These are phyloP conservation scores for Tetrahymena borealis DNA, from an alignment of 73 alveolate species.

Conservation along the genomic window DNA sequence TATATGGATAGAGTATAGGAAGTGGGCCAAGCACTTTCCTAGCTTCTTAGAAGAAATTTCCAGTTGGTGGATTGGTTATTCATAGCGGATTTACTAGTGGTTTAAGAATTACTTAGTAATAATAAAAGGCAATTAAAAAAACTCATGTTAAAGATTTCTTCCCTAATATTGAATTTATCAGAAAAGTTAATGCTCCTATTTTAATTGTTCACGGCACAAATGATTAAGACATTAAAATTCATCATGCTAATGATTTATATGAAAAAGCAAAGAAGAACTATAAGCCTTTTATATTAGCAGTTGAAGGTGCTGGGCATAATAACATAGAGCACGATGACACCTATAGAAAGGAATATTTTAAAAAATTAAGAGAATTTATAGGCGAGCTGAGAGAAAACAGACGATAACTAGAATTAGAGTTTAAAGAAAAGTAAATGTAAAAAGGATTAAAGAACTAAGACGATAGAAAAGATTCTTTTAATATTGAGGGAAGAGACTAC, in stretches of 20 bases:
- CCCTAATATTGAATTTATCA: conserved; percentile 33
- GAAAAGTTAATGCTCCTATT: conserved; percentile 30
- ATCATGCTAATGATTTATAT: conserved; percentile 4
- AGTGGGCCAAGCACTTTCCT: conserved; percentile 40
- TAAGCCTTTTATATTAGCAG: conserved; percentile 2
- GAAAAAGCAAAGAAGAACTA: background rate
- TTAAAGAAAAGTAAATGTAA: background rate
- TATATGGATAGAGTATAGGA: conserved; percentile 38
- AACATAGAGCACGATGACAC: conserved; percentile 36
- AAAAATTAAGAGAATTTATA: background rate
- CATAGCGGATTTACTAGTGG: conserved; percentile 45
- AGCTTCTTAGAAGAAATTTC: conserved; percentile 12
- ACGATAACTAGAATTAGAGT: background rate
- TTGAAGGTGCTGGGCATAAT: conserved; percentile 44
- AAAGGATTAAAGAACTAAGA: background rate
- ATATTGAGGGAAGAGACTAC: background rate
- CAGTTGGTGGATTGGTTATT: conserved; percentile 30
- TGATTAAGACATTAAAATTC: conserved; percentile 23
- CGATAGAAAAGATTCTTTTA: background rate
- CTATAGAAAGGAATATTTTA: conserved; percentile 31
- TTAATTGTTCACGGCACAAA: conserved; percentile 45
- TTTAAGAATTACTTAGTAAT: background rate
- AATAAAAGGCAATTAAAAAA: background rate
- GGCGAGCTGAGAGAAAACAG: background rate
- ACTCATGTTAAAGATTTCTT: conserved; percentile 20